Percentiles rank a stretch among this genome's conserved stretches.
These are phyloP conservation scores for Diaporthe sp. DNA, from an alignment of 2,329 filamentous ascomycete genomes.

Conservation along the genomic window DNA sequence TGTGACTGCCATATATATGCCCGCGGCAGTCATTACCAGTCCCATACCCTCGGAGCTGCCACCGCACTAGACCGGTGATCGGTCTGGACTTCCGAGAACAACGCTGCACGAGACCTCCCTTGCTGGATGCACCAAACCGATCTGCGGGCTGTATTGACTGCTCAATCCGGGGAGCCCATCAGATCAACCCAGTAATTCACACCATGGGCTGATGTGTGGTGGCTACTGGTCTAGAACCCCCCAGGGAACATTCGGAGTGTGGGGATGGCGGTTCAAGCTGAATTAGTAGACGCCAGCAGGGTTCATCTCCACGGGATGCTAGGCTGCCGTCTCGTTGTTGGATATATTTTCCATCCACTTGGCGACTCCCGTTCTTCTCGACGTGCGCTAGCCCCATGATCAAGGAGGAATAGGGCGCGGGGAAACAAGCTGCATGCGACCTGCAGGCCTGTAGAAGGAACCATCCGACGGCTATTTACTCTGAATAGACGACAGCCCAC, in stretches of 20 bases:
- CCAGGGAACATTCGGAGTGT: slow-evolving; percentile 17
- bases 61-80: slow-evolving; percentile 18
- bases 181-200: background rate
- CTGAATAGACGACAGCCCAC: background rate
- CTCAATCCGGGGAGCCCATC: slow-evolving; percentile 6
- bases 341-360: slow-evolving; percentile 40
- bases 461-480: slow-evolving; percentile 32
- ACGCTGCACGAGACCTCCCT: slow-evolving; percentile 18
- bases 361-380: slow-evolving; percentile 18
- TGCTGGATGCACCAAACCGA: background rate
- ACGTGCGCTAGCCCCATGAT: slow-evolving; percentile 11
- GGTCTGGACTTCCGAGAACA: slow-evolving; percentile 32
- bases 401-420: slow-evolving; percentile 31
- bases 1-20: slow-evolving; percentile 34
- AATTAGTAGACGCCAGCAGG: slow-evolving; percentile 9
- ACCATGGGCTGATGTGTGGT: slow-evolving; percentile 3
- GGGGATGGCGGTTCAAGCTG: slow-evolving; percentile 17
- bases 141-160: background rate
- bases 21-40: slow-evolving; percentile 4
- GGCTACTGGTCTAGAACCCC: slow-evolving; percentile 10
- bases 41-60: background rate
- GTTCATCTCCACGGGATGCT: background rate
- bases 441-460: slow-evolving; percentile 2
- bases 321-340: slow-evolving; percentile 14
- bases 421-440: slow-evolving; percentile 23